These are phyloP conservation scores for Myxozyma vanderwaltii DNA, from an alignment of 805 yeast species.

Conservation along the genomic window DNA sequence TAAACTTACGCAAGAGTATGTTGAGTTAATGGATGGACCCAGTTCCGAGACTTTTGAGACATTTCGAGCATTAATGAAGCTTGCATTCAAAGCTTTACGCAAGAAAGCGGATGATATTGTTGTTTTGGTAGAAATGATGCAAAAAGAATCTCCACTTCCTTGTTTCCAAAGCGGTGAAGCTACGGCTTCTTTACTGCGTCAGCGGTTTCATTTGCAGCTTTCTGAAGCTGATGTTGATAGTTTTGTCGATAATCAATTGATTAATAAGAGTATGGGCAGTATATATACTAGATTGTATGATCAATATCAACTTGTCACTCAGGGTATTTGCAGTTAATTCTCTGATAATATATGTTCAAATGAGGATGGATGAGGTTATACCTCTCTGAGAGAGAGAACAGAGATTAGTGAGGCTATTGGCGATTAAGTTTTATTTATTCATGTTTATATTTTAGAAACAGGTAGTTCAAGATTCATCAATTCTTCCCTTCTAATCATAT, in stretches of 20 bases:
- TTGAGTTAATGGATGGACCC: slow-evolving; percentile 82
- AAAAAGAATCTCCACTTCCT: slow-evolving; percentile 83
- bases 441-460: too few species aligned
- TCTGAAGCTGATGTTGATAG: slow-evolving; percentile 69
- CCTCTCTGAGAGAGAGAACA: too few species aligned
- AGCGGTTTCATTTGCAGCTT: slow-evolving; percentile 77
- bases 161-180: slow-evolving; percentile 88
- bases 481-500: too few species aligned
- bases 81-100: slow-evolving; percentile 74
- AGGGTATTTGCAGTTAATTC: slow-evolving; percentile 70
- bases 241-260: slow-evolving; percentile 75
- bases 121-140: slow-evolving; percentile 90
- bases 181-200: slow-evolving; percentile 75
- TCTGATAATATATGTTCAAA: too few species aligned
- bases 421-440: too few species aligned
- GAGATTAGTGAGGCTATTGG: too few species aligned
- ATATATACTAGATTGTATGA: slow-evolving; percentile 90
- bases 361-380: too few species aligned
- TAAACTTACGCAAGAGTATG: slow-evolving; percentile 85
- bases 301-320: slow-evolving; percentile 91
- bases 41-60: slow-evolving; percentile 60
- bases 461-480: too few species aligned
- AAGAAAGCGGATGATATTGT: slow-evolving; percentile 72
- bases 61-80: slow-evolving; percentile 65
- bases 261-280: slow-evolving; percentile 82